Evolutionary conservation across 2,329 filamentous ascomycete genomes (phyloP), one percentile per base, ranked within the genome.

Genomic region (Dothistroma pini): DNA sequence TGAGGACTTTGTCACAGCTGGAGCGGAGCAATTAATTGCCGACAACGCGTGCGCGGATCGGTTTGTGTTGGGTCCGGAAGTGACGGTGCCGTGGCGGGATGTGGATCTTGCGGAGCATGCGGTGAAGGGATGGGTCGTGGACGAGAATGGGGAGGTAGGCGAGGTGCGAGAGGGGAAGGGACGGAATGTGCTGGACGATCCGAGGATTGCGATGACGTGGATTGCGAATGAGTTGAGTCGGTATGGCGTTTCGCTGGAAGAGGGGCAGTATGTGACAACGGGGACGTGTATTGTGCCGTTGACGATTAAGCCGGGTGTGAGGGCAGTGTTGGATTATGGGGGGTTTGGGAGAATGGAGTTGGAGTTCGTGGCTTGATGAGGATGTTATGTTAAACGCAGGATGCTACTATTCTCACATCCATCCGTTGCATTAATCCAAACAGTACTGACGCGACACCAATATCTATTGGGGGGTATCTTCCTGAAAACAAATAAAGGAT

Each of bases 161-260:
- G 49, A 52, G n/a, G 29, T 10, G 25, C 22, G 49, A 21, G 49
- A 52, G 22, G 49, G 49, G 5, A 31, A 52, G 25, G 49, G 49
- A 52, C 21, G 49, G 29, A 52, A 52, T 52, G 22, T 52, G 21
- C 29, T 52, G 7, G 49, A n/a, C 5, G 49, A 31, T 32, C 49
- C 49, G 49, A 52, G 29, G 49, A 31, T 52, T 32, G 49, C 49
- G 49, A 25, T 52, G 49, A 52, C 49, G 49, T 52, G 49, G 49
- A 52, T 52, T 52, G 49, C 49, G 21, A 52, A 52, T 52, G 49
- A 52, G 49, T 32, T 52, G 49, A 52, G 49, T 52, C 22, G 22
- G 21, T 29, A 52, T 52, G 49, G 49, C 2, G 22, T 52, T 21
- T 6, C 19, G 49, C 14, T 52, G 49, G 25, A 52, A 12, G 10